These are phyloP conservation scores for Paramyrothecium sp. DNA, from an alignment of 2,329 filamentous ascomycete species.

Conservation along the genomic window DNA sequence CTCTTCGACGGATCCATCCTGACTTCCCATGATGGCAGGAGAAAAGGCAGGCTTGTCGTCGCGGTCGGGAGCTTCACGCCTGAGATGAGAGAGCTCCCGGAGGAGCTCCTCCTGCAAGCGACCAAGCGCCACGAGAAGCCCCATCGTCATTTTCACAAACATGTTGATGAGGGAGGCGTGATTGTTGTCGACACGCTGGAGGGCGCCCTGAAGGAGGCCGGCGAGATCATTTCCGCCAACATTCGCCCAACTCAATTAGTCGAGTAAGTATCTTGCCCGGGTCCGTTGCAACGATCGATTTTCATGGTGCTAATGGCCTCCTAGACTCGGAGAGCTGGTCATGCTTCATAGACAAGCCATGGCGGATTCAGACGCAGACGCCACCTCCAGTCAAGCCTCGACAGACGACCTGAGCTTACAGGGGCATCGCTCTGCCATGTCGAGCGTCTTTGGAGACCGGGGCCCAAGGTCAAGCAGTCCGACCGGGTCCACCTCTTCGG, in stretches of 20 bases:
- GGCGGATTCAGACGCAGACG: constrained; percentile 36
- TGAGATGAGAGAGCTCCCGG: constrained; percentile 80
- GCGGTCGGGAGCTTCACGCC: constrained; percentile 69
- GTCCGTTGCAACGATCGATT: background rate
- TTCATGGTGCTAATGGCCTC: constrained; percentile 11
- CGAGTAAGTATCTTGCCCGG: constrained; percentile 52
- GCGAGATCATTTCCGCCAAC: constrained; percentile 79
- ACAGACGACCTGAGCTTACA: constrained; percentile 31
- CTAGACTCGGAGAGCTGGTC: constrained; percentile 72
- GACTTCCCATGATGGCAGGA: constrained; percentile 67
- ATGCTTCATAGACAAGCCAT: constrained; percentile 51
- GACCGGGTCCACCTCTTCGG: constrained; percentile 25
- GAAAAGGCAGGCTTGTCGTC: constrained; percentile 69
- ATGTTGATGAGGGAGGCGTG: constrained; percentile 61
- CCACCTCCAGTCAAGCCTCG: constrained; percentile 24
- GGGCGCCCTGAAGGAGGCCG: constrained; percentile 77
- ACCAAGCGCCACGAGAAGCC: constrained; percentile 41
- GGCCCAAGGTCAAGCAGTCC: constrained; percentile 26
- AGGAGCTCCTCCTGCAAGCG: constrained; percentile 69
- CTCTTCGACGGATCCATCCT: constrained; percentile 74
- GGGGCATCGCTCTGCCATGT: constrained; percentile 39
- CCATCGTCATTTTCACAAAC: constrained; percentile 64
- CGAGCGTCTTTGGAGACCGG: constrained; percentile 32
- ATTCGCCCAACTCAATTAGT: constrained; percentile 74
- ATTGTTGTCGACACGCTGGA: constrained; percentile 76